These are phyloP conservation scores for Fusarium phyllophilum DNA, from an alignment of 2,329 filamentous ascomycete species.

Conservation along the genomic window DNA sequence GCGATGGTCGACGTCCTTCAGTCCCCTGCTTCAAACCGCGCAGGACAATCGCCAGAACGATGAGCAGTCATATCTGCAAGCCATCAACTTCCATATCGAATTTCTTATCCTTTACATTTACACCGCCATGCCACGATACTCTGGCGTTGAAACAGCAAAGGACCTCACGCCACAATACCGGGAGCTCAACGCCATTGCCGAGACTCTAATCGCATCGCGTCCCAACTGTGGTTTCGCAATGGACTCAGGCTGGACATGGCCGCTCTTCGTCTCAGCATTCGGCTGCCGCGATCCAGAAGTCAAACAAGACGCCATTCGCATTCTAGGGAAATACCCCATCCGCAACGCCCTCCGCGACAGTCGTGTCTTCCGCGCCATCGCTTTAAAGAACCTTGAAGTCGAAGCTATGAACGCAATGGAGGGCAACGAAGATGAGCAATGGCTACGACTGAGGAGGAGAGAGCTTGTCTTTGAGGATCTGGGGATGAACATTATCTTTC, in stretches of 20 bases:
- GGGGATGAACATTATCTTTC: constrained; percentile 51
- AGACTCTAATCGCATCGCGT: constrained; percentile 50
- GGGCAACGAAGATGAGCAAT: constrained; percentile 50
- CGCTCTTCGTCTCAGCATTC: constrained; percentile 54
- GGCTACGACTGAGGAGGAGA: constrained; percentile 51
- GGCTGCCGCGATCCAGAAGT: constrained; percentile 53
- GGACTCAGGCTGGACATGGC: constrained; percentile 59
- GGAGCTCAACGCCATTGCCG: constrained; percentile 53
- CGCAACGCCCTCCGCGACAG: constrained; percentile 58
- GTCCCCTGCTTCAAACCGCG: constrained; percentile 48
- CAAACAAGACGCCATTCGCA: constrained; percentile 53
- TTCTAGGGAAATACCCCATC: constrained; percentile 54
- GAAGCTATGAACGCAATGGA: constrained; percentile 49
- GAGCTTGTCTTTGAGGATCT: constrained; percentile 54
- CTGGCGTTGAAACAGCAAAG: constrained; percentile 49
- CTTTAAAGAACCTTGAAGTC: constrained; percentile 50
- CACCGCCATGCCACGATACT: constrained; percentile 52
- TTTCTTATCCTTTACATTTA: constrained; percentile 56
- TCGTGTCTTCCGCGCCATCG: constrained; percentile 53
- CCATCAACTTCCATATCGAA: constrained; percentile 55
- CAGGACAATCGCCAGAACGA: constrained; percentile 40
- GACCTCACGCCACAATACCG: constrained; percentile 55
- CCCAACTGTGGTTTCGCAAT: constrained; percentile 56
- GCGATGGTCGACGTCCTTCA: constrained; percentile 53
- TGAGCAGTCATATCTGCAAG: constrained; percentile 46